Base-by-base conservation (phyloP, 2,329 filamentous ascomycete genomes). In the Magnaporthales sp. region DNA sequence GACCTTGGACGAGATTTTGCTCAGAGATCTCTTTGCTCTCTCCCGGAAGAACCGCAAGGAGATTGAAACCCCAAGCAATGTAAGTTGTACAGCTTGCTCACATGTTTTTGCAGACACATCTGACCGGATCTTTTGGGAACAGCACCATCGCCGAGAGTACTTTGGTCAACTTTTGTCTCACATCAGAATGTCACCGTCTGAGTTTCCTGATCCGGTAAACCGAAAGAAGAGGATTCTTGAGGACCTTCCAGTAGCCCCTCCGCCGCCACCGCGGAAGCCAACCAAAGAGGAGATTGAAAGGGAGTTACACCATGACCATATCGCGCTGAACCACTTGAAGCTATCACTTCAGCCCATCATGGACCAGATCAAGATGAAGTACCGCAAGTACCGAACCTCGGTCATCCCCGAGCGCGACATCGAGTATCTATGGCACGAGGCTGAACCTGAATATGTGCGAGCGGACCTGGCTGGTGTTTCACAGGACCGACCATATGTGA, bases 341-440 rank as follows among this genome's bases (percentile, higher is more conserved):
- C 88, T 96, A 54, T 83, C 90, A 66, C 87, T 99, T 66, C 93
- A 97, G 76, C 92, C 92, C 1, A 92, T 98, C 71, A 97, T 99
- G 93, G 94, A 99, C 71, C 92, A 97, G 77, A 92, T 99, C 74
- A 95, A 96, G 76, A 58, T 61, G 64, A 93, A 91, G 75, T 96
- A 97, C 79, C 91, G 90, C 75, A 92, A 92, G 71, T 98, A 98
- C 78, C 86, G 93, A 68, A 87, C 88, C 66, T 89, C 92, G 1
- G 86, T 92, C 58, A 89, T 99, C 68, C 87, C 91, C 1, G 88
- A 91, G 65, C 77, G 79, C 11, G 85, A 89, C 70, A 92, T 96
- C 68, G 83, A 88, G 24, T 97, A 98, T 75, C 82, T 98, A 1
- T 91, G 92, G 73, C 88, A 92, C 30, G 94, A 98, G 75, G 85